Percentiles rank a stretch among this genome's conserved stretches.
Evolutionary conservation across 768 basidiomycete species (phyloP).

Genomic region (Hygrophorus pudorinus): DNA sequence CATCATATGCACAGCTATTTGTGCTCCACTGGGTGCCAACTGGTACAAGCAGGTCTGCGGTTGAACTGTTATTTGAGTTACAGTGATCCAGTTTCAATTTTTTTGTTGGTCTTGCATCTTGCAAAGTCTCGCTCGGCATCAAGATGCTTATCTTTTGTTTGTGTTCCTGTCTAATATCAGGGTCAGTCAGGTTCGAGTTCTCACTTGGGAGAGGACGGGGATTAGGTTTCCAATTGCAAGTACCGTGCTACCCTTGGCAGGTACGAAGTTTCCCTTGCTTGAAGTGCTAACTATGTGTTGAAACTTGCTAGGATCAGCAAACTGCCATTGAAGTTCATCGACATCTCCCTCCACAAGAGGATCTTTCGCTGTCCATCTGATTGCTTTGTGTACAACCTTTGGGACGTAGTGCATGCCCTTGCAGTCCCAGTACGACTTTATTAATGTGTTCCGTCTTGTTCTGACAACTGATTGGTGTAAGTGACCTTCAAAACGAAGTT

Average conservation of each 20-base stretch:
- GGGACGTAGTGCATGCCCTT: constrained; percentile 17
- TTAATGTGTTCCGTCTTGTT: constrained; percentile 13
- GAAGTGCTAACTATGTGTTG: not conserved
- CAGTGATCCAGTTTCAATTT: not conserved
- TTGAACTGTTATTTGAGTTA: not conserved
- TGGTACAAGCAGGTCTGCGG: not conserved
- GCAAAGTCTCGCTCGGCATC: too few species aligned
- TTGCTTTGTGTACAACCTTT: constrained; percentile 8
- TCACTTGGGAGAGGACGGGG: too few species aligned
- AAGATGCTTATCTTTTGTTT: too few species aligned
- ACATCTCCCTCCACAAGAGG: constrained; percentile 6
- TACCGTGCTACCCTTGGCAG: too few species aligned
- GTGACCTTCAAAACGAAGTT: too few species aligned
- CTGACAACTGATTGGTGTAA: too few species aligned
- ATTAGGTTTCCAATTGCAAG: too few species aligned
- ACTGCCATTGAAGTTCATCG: not conserved
- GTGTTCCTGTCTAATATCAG: too few species aligned
- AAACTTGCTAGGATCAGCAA: not conserved
- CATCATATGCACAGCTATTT: constrained; percentile 25
- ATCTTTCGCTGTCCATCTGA: constrained; percentile 12
- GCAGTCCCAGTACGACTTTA: constrained; percentile 11
- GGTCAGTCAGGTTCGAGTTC: too few species aligned
- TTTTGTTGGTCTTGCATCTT: too few species aligned
- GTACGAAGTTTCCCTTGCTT: not conserved
- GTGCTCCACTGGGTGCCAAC: constrained; percentile 13